Evolutionary conservation across 495 filamentous ascomycete genomes (phyloP), one percentile per base, ranked within the genome.

Genomic region (Penicillium tannophilum): DNA sequence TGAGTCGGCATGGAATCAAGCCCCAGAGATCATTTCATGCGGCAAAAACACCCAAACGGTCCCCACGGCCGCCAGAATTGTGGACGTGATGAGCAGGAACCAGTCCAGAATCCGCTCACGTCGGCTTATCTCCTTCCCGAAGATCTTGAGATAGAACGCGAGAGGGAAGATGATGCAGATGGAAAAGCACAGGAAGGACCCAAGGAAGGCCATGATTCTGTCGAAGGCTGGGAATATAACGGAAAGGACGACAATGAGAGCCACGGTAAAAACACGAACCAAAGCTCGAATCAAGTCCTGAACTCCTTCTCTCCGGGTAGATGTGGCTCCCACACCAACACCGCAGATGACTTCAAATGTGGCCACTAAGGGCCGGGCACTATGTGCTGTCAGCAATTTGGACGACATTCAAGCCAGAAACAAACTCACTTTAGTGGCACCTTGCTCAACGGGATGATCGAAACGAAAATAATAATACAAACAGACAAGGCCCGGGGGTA

Each of bases 381-480:
- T 87, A 46, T 50, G 44, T 61, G 33, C 46, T 56, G 50, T 73
- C 52, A 71, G 68, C 43, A 17, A 26, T 20, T 26, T 51, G 20
- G 14, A 16, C 26, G 52, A 24, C 16, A 9, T 17, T 20, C 33
- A 26, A 35, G 5, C 24, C 7, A 39, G 31, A 14, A 26, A 44
- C 6, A 12, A 33, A 75, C 82, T 77, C 71, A 88, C 83, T 97
- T 97, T 51, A 98, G 76, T 17, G 94, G 94, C 23, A 96, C 85
- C 73, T 98, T 98, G 16, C 94, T 96, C 31, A 98, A 76, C 4
- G 94, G 94, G 59, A 98, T 96, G 65, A 98, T 91, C 51, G 89
- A 87, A 61, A 97, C 89, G 72, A 91, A 94, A 44, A 89, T 72
- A 42, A 90, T 88, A 64, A 98, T 91, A 59, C 90, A 82, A 39